Percentiles rank a stretch among this genome's conserved stretches.
These are phyloP conservation scores for Neurospora sp. DNA, from an alignment of 495 filamentous ascomycete species.

Conservation along the genomic window DNA sequence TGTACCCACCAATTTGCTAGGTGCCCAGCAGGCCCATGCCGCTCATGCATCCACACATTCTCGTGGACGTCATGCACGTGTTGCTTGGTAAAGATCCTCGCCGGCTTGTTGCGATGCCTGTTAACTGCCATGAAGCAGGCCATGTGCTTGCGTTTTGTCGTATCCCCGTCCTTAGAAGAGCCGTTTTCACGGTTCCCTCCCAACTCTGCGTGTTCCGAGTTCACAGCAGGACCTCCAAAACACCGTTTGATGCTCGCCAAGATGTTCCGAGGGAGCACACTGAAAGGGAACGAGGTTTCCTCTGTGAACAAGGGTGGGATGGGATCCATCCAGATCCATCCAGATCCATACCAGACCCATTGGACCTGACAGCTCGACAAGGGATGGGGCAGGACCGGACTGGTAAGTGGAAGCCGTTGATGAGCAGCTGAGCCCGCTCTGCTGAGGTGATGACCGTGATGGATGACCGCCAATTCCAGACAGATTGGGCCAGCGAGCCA, in stretches of 20 bases:
- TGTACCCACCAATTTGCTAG: background rate
- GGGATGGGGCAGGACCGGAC: background rate
- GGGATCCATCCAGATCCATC: background rate
- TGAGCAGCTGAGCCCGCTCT: background rate
- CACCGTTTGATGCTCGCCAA: background rate
- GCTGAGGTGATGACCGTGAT: background rate
- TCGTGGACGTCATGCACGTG: background rate
- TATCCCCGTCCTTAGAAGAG: background rate
- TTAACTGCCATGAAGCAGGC: background rate
- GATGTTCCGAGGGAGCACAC: background rate
- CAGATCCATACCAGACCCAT: background rate
- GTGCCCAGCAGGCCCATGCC: background rate
- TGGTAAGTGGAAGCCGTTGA: background rate
- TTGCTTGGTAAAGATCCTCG: background rate
- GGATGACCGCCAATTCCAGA: background rate
- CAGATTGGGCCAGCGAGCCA: background rate
- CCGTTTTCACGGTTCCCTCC: background rate
- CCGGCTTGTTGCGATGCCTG: background rate
- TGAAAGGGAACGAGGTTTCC: background rate
- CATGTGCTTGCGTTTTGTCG: background rate
- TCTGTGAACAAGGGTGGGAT: background rate
- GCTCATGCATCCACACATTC: background rate
- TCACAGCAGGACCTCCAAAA: background rate
- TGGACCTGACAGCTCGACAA: background rate
- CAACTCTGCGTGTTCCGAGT: background rate